Evolutionary conservation across 192 early-diverging fungal genomes (phyloP), one percentile per base, ranked within the genome.

Genomic region (Spinellus fusiger): DNA sequence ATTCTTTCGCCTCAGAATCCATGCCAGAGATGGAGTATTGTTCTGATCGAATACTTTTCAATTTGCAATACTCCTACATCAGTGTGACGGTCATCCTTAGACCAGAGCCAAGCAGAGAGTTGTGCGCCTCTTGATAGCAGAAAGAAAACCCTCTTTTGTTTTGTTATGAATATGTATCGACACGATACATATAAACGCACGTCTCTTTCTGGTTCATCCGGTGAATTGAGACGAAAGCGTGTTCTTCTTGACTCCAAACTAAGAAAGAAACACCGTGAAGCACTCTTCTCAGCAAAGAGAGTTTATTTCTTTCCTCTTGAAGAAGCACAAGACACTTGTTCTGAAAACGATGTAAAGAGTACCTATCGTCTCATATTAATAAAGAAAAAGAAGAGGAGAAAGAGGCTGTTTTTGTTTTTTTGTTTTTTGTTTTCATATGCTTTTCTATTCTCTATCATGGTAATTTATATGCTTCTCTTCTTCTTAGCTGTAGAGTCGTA

Each of bases 271-370:
- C 83, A 86, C 38, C 81, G 87, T 16, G 85, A 89, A 54, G 84
- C 86, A 47, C 63, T 87, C 12, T 80, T 87, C 49, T 86, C 83
- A 59, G 78, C 84, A 33, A 89, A 87, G 54, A 70, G 87, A 7
- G 80, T 84, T 32, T 77, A 78, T 46, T 54, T 65, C 48, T 46
- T 71, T 22, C 56, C 69, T 18, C 33, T 56, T 20, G 48, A 59
- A 53, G 68, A 77, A 63, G 58, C 65, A 32, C 52, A 53, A 16
- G 66, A 68, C 34, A 56, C 38, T 59, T 53, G 27, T n/a, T 37
- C 38, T 13, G 56, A 58, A 58, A 44, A 58, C 25, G 56, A 58
- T n/a, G n/a, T n/a, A n/a, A n/a, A n/a, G 35, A 37, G 35, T 37
- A 37, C 35, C 35, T 37, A 37, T 9, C 6, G 35, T 37, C 35